A percentile compares a stretch with the other conserved stretches of the same genome.
Conservation (phyloP, 2,329 filamentous ascomycete species). For the Coniosporium tulheliwenetii region DNA sequence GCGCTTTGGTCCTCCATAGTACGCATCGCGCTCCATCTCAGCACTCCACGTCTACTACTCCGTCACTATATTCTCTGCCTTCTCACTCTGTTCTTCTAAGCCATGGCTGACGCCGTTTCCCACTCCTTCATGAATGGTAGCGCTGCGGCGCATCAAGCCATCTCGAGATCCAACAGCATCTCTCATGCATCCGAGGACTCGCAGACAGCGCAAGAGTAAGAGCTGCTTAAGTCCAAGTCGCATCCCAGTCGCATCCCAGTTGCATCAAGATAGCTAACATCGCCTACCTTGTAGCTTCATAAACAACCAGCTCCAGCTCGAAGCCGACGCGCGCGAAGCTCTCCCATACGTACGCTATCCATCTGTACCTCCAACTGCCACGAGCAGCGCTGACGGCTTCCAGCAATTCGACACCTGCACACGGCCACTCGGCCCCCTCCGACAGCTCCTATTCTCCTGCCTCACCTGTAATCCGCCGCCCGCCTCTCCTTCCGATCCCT, state of each 20-base stretch:
- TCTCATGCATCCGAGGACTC: constrained; percentile 33
- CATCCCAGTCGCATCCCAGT: too few relatives aligned
- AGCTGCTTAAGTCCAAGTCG: constrained; percentile 1
- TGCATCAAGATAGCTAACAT: too few relatives aligned
- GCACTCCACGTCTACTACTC: too few relatives aligned
- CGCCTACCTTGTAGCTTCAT: constrained; percentile 49
- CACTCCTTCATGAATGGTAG: too few relatives aligned
- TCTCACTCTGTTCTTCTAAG: too few relatives aligned
- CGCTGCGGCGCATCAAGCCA: too few relatives aligned
- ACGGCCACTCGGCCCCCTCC: constrained; percentile 70
- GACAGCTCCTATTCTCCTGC: constrained; percentile 83
- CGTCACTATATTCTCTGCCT: too few relatives aligned
- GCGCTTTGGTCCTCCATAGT: too few relatives aligned
- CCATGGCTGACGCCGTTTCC: too few relatives aligned
- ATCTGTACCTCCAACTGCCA: neutral
- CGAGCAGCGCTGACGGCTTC: constrained; percentile 5
- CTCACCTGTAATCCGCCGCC: constrained; percentile 84
- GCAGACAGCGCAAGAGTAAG: constrained; percentile 36
- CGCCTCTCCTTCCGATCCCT: constrained; percentile 41
- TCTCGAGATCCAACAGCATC: constrained; percentile 16
- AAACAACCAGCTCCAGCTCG: constrained; percentile 72
- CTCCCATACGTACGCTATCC: constrained; percentile 61
- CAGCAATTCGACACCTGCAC: constrained; percentile 92
- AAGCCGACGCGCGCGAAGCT: constrained; percentile 87
- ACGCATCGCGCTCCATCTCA: too few relatives aligned